Percentiles rank a stretch among this genome's conserved stretches.
phyloP scores from a whole-genome alignment of 768 basidiomycete genomes.

The Coprinopsis strossmayeri region DNA sequence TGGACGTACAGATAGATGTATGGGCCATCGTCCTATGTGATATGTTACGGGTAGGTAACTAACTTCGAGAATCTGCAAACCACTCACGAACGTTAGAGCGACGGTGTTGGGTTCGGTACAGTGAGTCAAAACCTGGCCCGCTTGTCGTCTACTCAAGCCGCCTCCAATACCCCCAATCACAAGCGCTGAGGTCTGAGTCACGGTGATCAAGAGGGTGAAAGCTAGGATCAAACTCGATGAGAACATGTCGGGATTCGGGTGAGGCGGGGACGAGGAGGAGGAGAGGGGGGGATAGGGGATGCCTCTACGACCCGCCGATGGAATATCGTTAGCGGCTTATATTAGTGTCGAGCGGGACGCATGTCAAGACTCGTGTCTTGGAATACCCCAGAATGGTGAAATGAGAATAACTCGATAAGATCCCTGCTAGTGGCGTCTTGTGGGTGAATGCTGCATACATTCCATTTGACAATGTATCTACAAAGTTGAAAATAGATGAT shows the following conservation, averaged over 20 bases:
- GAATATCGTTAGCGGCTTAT: not conserved
- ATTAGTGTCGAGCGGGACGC: not conserved
- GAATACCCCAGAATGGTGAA: not conserved
- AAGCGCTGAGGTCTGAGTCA: not conserved
- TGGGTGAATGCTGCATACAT: too few relatives aligned
- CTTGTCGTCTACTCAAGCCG: conserved; percentile 12
- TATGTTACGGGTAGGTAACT: not conserved
- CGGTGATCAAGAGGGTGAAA: not conserved
- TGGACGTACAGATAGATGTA: conserved; percentile 27
- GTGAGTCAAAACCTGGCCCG: conserved; percentile 27
- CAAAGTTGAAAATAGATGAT: too few relatives aligned
- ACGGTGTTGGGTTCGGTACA: conserved; percentile 33
- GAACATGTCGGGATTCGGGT: too few relatives aligned
- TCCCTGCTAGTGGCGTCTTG: too few relatives aligned
- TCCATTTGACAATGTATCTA: too few relatives aligned
- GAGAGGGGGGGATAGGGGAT: not conserved
- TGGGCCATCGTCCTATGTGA: conserved; percentile 40
- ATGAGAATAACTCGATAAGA: not conserved
- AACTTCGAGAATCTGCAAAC: not conserved
- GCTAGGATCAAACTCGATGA: not conserved
- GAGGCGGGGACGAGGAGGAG: not conserved
- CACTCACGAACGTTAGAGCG: conserved; percentile 37
- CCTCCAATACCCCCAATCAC: not conserved
- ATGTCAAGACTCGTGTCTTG: not conserved
- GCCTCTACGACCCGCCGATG: not conserved